Percentiles rank a stretch among this genome's conserved stretches.
Evolutionary conservation across 176 grass and related monocot genomes (phyloP).

Genomic region (Eleusine indica): DNA sequence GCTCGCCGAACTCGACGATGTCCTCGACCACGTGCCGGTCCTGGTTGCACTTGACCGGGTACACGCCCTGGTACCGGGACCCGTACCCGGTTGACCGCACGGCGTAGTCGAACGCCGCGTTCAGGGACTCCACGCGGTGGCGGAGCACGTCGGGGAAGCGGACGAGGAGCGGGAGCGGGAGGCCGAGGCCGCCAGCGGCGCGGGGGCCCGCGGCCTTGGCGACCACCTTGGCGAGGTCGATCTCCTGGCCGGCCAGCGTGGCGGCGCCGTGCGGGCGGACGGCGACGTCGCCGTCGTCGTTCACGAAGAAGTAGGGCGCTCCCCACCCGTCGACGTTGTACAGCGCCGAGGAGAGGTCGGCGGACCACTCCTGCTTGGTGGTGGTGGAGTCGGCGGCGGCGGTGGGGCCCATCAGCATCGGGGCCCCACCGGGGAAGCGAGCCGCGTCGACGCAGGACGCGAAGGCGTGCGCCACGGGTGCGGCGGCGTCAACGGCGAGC

Average conservation of each 20-base stretch:
- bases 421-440: slow-evolving; percentile 51
- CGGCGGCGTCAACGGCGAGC: slow-evolving; percentile 74
- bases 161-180: slow-evolving; percentile 69
- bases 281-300: slow-evolving; percentile 68
- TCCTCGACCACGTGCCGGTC: slow-evolving; percentile 91
- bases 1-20: slow-evolving; percentile 79
- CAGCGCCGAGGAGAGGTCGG: slow-evolving; percentile 70
- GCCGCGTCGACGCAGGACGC: slow-evolving; percentile 73
- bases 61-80: slow-evolving; percentile 80
- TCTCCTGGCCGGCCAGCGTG: slow-evolving; percentile 72
- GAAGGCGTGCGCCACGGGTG: slow-evolving; percentile 59
- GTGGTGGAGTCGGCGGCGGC: background rate
- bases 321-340: slow-evolving; percentile 96
- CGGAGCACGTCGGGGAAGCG: slow-evolving; percentile 89
- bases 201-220: slow-evolving; percentile 49
- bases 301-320: slow-evolving; percentile 88
- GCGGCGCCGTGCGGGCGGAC: slow-evolving; percentile 73
- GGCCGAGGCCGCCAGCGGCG: slow-evolving; percentile 61
- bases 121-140: slow-evolving; percentile 76
- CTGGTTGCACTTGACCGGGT: slow-evolving; percentile 99
- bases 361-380: slow-evolving; percentile 50
- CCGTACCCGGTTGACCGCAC: slow-evolving; percentile 65
- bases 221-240: slow-evolving; percentile 91
- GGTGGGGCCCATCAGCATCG: slow-evolving; percentile 30
- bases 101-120: slow-evolving; percentile 78